phyloP scores from a whole-genome alignment of 371 early-diverging fungal genomes.

The Rhizopus arrhizus region DNA sequence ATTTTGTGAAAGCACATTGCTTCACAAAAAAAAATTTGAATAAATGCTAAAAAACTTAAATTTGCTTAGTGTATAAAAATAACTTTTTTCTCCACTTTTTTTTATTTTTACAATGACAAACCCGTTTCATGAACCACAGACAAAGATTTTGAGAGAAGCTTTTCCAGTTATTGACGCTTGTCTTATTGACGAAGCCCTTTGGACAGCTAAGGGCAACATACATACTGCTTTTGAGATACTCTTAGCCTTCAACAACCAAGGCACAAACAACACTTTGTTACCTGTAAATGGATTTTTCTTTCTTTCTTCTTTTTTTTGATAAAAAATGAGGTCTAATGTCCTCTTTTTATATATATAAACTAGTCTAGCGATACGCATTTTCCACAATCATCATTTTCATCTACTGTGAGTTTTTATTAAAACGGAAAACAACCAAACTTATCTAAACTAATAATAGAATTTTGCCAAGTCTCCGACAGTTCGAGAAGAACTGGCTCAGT shows the following conservation, averaged over 20 bases:
- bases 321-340: too few relatives aligned
- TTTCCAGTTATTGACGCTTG: conserved; percentile 17
- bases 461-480: conserved; percentile 24
- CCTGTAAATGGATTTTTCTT: not conserved
- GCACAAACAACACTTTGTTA: not conserved
- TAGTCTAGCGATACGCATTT: not conserved
- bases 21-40: too few relatives aligned
- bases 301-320: too few relatives aligned
- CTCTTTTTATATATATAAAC: too few relatives aligned
- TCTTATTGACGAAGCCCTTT: conserved; percentile 16
- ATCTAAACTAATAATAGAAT: not conserved
- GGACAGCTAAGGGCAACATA: conserved; percentile 16
- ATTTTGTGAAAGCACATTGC: too few relatives aligned
- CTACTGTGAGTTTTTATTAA: not conserved
- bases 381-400: not conserved
- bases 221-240: conserved; percentile 23
- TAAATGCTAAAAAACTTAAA: too few relatives aligned
- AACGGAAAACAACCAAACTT: not conserved
- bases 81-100: not conserved
- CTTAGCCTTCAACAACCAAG: conserved; percentile 11
- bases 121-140: conserved; percentile 11
- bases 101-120: conserved; percentile 8
- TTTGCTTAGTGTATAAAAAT: too few relatives aligned
- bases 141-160: conserved; percentile 21
- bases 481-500: conserved; percentile 26